Evolutionary conservation across 495 filamentous ascomycete genomes (phyloP).

Genomic region (Neurospora intermedia): DNA sequence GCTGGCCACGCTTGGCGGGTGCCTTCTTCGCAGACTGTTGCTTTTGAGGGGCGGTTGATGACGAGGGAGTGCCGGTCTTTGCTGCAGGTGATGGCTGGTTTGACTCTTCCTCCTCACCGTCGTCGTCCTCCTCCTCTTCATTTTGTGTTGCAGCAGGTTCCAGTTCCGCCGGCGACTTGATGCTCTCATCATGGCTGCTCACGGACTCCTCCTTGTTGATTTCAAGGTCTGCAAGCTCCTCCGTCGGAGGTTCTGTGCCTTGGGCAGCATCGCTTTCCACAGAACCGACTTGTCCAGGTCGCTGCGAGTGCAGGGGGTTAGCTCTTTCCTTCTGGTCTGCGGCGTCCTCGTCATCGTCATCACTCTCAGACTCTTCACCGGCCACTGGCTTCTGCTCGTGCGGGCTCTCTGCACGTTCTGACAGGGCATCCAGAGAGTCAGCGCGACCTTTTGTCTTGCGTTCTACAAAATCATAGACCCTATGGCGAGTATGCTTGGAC

Average conservation of each 20-base stretch:
- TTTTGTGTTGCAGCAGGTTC: slow-evolving; percentile 4
- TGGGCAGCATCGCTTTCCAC: slow-evolving; percentile 10
- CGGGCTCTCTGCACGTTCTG: background rate
- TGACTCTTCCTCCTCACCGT: slow-evolving; percentile 15
- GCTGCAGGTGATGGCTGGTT: background rate
- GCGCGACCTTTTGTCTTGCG: background rate
- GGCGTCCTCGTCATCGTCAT: slow-evolving; percentile 23
- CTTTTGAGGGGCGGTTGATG: slow-evolving; percentile 1
- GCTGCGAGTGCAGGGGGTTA: slow-evolving; percentile 36
- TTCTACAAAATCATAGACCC: slow-evolving; percentile 39
- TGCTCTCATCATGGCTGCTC: slow-evolving; percentile 1
- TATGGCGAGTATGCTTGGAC: slow-evolving; percentile 63
- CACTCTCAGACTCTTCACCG: slow-evolving; percentile 23
- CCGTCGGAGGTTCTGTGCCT: slow-evolving; percentile 7
- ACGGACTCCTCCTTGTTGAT: slow-evolving; percentile 13
- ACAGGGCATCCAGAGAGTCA: background rate
- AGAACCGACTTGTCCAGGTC: slow-evolving; percentile 14
- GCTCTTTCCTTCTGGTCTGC: slow-evolving; percentile 22
- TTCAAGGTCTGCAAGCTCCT: slow-evolving; percentile 23
- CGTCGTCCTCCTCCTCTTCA: slow-evolving; percentile 11
- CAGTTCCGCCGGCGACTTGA: background rate
- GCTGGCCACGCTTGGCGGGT: slow-evolving; percentile 62
- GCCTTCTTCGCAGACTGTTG: slow-evolving; percentile 23
- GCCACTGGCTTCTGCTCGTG: slow-evolving; percentile 8
- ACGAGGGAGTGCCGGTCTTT: background rate